phyloP scores from a whole-genome alignment of 192 early-diverging fungal genomes.

The Mortierella claussenii region DNA sequence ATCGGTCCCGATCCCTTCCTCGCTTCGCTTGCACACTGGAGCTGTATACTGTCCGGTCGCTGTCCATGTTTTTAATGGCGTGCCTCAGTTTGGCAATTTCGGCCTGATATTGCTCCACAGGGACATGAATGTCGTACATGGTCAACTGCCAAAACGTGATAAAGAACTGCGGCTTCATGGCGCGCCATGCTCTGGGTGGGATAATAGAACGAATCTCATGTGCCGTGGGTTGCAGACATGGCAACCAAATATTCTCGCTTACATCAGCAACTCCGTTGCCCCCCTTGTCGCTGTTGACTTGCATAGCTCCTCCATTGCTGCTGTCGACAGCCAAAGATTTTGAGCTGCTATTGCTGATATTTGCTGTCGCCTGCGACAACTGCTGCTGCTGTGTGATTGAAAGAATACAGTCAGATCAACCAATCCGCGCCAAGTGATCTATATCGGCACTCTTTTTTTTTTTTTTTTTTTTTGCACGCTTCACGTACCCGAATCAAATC shows the following conservation, averaged over 20 bases:
- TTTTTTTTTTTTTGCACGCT: too few species aligned
- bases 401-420: too few species aligned
- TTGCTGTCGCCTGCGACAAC: background rate
- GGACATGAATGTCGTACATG: constrained; percentile 79
- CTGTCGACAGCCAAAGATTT: background rate
- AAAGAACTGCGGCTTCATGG: constrained; percentile 74
- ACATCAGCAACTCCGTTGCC: background rate
- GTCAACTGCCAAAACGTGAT: constrained; percentile 82
- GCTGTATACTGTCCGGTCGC: constrained; percentile 7
- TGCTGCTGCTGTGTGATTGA: too few species aligned
- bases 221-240: constrained; percentile 25
- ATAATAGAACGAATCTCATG: constrained; percentile 49
- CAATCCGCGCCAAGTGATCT: too few species aligned
- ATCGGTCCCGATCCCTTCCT: constrained; percentile 34
- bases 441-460: too few species aligned
- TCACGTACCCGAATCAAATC: constrained; percentile 26
- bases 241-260: constrained; percentile 54
- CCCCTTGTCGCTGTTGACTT: background rate
- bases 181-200: constrained; percentile 55
- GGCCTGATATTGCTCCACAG: constrained; percentile 66
- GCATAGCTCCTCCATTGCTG: background rate
- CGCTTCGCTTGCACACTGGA: constrained; percentile 17
- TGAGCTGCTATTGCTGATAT: background rate
- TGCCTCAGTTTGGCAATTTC: constrained; percentile 65
- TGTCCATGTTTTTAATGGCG: constrained; percentile 22